These are phyloP conservation scores for Vachellia pachyceras DNA, from an alignment of 306 rosid genomes.

Conservation along the genomic window DNA sequence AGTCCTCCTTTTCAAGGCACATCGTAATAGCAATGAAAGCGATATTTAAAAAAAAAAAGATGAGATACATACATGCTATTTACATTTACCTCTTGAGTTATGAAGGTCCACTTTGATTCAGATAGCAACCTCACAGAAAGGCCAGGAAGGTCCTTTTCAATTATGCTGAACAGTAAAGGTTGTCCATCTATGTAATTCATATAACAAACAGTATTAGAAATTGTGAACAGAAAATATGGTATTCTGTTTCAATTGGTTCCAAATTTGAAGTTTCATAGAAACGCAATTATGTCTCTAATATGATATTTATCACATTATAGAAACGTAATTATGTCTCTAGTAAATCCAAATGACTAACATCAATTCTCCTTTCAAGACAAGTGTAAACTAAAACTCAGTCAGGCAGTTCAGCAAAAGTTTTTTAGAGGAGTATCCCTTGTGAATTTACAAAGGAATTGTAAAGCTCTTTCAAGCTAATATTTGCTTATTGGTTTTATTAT, in stretches of 20 bases:
- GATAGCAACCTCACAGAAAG: conserved; percentile 55
- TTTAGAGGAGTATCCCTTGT: neutral
- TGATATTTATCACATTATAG: conserved; percentile 21
- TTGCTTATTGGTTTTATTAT: neutral
- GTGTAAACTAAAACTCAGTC: conserved; percentile 28
- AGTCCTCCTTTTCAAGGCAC: neutral
- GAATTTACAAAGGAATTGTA: neutral
- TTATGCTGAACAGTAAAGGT: conserved; percentile 52
- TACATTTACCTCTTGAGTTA: conserved; percentile 71
- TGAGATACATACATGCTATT: neutral
- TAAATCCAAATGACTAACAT: conserved; percentile 22
- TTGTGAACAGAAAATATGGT: neutral
- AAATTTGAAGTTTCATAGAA: conserved; percentile 1
- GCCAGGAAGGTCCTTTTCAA: conserved; percentile 68
- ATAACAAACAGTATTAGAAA: conserved; percentile 23
- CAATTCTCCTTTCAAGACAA: neutral
- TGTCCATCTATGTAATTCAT: conserved; percentile 62
- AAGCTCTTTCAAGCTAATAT: neutral
- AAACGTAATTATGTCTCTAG: too few relatives aligned
- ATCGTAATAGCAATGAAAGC: neutral
- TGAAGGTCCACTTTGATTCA: conserved; percentile 89
- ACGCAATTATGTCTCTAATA: neutral
- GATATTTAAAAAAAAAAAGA: too few relatives aligned
- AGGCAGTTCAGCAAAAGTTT: conserved; percentile 29
- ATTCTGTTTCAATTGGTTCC: neutral